A percentile compares a stretch with the other conserved stretches of the same genome.
phyloP scores from a whole-genome alignment of 2,329 filamentous ascomycete species.

The Neobulgaria alba region DNA sequence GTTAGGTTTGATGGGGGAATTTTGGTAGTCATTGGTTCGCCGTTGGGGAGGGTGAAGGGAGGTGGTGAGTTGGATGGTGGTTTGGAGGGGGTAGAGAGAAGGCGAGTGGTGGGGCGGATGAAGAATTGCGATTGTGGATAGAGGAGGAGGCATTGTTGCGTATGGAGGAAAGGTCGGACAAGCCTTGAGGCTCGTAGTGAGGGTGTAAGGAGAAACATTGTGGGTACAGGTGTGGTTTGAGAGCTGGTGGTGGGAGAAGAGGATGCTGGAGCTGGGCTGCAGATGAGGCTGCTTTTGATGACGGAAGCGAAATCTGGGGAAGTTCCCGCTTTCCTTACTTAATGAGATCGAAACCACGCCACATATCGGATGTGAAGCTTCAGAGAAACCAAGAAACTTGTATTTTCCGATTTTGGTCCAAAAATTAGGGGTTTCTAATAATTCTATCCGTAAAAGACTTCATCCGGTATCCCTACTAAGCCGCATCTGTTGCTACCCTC shows the following conservation, averaged over 20 bases:
- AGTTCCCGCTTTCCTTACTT: constrained; percentile 9
- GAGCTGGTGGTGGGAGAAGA: not conserved
- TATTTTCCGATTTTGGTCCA: no score
- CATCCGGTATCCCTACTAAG: no score
- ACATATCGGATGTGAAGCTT: constrained; percentile 2
- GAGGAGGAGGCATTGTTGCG: constrained; percentile 1
- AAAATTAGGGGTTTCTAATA: no score
- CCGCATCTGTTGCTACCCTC: no score
- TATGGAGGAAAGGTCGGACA: not conserved
- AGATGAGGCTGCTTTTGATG: not conserved
- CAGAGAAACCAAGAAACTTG: not conserved
- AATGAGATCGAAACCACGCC: not conserved
- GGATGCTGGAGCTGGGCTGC: not conserved
- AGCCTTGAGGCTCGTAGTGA: constrained; percentile 2
- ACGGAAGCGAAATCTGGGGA: constrained; percentile 12
- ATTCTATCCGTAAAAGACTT: no score
- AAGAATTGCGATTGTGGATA: not conserved
- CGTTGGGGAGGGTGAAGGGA: not conserved
- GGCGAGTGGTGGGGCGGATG: not conserved
- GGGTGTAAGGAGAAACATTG: constrained; percentile 19
- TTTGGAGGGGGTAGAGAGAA: not conserved
- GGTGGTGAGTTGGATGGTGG: not conserved
- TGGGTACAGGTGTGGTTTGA: constrained; percentile 1
- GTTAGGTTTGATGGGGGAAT: constrained; percentile 5
- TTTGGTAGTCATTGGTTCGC: constrained; percentile 3